phyloP scores from a whole-genome alignment of 2,329 filamentous ascomycete species.

The Alternaria sp. region DNA sequence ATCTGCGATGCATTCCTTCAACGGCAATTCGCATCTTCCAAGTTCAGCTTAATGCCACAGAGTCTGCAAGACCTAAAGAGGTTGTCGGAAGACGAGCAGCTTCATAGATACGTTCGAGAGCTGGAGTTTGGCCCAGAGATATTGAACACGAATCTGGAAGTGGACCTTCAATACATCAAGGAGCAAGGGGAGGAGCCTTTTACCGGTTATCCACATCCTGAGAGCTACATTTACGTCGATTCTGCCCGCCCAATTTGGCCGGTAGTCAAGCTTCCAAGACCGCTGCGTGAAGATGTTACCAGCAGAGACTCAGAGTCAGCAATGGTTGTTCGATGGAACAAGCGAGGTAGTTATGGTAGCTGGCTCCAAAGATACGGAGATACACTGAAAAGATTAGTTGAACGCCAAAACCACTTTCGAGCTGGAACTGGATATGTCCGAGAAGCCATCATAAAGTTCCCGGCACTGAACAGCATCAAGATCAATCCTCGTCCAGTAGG shows the following conservation, averaged over 20 bases:
- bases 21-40: background rate
- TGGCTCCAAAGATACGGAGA: slow-evolving; percentile 1
- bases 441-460: background rate
- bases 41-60: slow-evolving; percentile 1
- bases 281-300: background rate
- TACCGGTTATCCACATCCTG: background rate
- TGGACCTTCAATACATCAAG: background rate
- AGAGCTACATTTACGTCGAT: background rate
- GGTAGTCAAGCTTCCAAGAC: background rate
- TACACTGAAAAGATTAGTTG: background rate
- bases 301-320: background rate
- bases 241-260: background rate
- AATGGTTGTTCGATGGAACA: background rate
- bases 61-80: background rate
- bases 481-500: background rate
- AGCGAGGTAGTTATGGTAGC: background rate
- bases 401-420: background rate
- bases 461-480: background rate
- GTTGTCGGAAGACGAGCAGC: background rate
- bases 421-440: background rate
- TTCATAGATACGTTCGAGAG: background rate
- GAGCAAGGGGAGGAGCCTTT: background rate
- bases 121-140: background rate
- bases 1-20: background rate
- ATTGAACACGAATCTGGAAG: slow-evolving; percentile 2